Evolutionary conservation across 768 basidiomycete species (phyloP).

Genomic region (Clathrus columnatus): DNA sequence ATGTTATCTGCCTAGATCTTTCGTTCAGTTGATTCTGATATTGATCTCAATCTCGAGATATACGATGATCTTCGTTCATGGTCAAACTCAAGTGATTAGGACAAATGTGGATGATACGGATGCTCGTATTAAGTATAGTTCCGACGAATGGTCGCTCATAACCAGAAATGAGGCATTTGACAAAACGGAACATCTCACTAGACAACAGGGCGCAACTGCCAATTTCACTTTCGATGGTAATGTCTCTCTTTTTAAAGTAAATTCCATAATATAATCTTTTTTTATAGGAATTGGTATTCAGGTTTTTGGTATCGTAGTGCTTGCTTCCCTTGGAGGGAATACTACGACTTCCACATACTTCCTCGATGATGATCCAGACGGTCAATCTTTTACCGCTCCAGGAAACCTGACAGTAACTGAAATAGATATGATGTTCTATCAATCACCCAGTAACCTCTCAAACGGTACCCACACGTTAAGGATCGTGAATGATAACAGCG

Average conservation of each 20-base stretch:
- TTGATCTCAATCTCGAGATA: too few relatives aligned
- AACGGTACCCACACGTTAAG: conserved; percentile 1
- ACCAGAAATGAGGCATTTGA: neutral
- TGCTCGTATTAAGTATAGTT: neutral
- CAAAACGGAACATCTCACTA: neutral
- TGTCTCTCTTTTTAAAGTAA: neutral
- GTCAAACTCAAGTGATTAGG: neutral
- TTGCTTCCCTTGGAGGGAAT: neutral
- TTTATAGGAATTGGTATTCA: neutral
- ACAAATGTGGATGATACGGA: neutral
- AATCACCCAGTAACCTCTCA: neutral
- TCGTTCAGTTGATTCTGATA: too few relatives aligned
- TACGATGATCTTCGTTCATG: neutral
- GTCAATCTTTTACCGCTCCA: neutral
- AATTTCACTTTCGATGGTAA: neutral
- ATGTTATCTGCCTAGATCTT: too few relatives aligned
- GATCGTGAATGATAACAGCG: conserved; percentile 1
- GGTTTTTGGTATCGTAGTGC: neutral
- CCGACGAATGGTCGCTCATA: neutral
- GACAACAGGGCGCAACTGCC: neutral
- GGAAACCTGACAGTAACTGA: neutral
- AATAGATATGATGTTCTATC: neutral
- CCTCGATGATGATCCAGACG: neutral
- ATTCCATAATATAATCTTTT: neutral
- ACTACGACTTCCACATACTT: neutral